Evolutionary conservation across 2,329 filamentous ascomycete species (phyloP).

Genomic region (Fusarium verticillioides): DNA sequence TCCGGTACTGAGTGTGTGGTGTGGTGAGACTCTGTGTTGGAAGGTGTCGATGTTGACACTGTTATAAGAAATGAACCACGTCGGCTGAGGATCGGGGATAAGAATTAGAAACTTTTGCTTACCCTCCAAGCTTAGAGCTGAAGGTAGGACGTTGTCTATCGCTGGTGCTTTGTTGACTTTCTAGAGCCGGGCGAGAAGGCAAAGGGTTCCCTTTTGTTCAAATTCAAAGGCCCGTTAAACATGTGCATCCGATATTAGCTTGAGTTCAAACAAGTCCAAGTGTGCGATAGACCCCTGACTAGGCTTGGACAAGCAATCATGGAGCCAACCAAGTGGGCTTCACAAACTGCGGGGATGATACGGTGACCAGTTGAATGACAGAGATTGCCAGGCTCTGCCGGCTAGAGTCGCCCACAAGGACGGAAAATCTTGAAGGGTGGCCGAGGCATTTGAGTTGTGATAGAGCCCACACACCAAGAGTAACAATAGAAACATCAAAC

Average conservation of each 20-base stretch:
- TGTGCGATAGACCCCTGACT: constrained; percentile 44
- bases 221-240: constrained; percentile 27
- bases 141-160: constrained; percentile 3
- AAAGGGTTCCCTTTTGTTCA: constrained; percentile 34
- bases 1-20: constrained; percentile 9
- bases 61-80: not conserved
- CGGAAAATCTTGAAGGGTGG: constrained; percentile 38
- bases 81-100: not conserved
- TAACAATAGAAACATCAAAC: constrained; percentile 8
- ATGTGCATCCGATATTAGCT: constrained; percentile 38
- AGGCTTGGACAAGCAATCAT: constrained; percentile 42
- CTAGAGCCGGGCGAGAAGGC: constrained; percentile 10
- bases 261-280: constrained; percentile 27
- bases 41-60: constrained; percentile 8
- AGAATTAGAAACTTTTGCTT: not conserved
- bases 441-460: constrained; percentile 7
- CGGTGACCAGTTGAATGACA: constrained; percentile 43
- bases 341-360: constrained; percentile 36
- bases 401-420: constrained; percentile 40
- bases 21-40: not conserved
- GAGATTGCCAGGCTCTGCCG: constrained; percentile 11
- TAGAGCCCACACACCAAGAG: constrained; percentile 3
- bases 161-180: constrained; percentile 30
- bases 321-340: constrained; percentile 38
- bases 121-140: constrained; percentile 2